phyloP scores from a whole-genome alignment of 1,284 basidiomycete genomes.

The Schizopora paradoxa region DNA sequence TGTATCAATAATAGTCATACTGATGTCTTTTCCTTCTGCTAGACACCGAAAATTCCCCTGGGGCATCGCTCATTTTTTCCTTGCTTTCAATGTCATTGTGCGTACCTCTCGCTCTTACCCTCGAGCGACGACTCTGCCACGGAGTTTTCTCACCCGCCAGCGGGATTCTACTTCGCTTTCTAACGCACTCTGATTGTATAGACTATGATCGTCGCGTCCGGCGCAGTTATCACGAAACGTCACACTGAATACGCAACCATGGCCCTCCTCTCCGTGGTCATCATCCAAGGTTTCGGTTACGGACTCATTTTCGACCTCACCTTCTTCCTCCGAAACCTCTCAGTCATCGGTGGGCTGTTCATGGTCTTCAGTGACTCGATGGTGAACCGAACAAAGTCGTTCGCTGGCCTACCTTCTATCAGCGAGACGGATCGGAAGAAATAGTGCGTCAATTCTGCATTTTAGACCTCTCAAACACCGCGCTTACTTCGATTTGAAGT shows the following conservation, averaged over 20 bases:
- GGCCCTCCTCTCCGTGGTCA: constrained; percentile 86
- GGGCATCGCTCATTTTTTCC: constrained; percentile 92
- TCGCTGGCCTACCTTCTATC: constrained; percentile 87
- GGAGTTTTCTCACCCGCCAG: not conserved
- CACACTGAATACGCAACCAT: constrained; percentile 87
- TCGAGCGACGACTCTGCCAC: not conserved
- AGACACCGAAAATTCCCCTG: constrained; percentile 93
- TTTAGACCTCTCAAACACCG: constrained; percentile 9
- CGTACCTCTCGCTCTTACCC: constrained; percentile 35
- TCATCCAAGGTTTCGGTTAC: constrained; percentile 93
- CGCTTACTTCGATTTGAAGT: constrained; percentile 34
- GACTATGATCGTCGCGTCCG: constrained; percentile 90
- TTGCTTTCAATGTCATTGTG: constrained; percentile 88
- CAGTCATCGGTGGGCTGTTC: constrained; percentile 87
- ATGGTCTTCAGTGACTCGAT: constrained; percentile 99
- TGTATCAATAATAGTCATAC: not conserved
- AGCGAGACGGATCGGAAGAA: constrained; percentile 97
- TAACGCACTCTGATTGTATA: constrained; percentile 28
- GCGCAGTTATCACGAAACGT: constrained; percentile 82
- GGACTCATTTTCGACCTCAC: constrained; percentile 96
- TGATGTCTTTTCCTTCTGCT: constrained; percentile 14
- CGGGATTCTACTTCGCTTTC: not conserved
- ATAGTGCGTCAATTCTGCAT: constrained; percentile 62
- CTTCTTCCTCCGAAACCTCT: constrained; percentile 97
- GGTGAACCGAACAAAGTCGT: constrained; percentile 79